Conservation (phyloP, 2,329 filamentous ascomycete species). For the Xylaria sp. region DNA sequence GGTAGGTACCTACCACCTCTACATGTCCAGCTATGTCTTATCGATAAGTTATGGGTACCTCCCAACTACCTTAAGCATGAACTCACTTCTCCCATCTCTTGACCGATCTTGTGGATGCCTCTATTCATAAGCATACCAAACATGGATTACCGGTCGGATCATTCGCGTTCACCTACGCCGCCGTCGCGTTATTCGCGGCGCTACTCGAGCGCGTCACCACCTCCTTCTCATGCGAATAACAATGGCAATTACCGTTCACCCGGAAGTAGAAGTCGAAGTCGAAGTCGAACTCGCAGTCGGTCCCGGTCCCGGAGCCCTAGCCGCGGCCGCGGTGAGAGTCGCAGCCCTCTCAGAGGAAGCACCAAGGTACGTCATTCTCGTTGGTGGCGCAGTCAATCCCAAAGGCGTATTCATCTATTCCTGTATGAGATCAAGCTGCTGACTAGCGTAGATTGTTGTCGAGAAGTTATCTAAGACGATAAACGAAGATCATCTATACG, state of each 20-base stretch:
- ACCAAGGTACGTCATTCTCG: slow-evolving; percentile 37
- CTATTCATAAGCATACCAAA: background rate
- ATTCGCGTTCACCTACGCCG: slow-evolving; percentile 44
- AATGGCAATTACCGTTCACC: slow-evolving; percentile 43
- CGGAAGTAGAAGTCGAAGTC: slow-evolving; percentile 34
- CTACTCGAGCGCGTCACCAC: slow-evolving; percentile 39
- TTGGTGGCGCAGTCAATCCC: background rate
- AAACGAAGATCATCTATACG: slow-evolving; percentile 82
- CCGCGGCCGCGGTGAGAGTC: slow-evolving; percentile 37
- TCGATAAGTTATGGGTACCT: too few species aligned
- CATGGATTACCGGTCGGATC: slow-evolving; percentile 41
- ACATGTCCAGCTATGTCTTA: too few species aligned
- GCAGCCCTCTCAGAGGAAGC: slow-evolving; percentile 41
- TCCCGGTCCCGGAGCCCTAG: slow-evolving; percentile 35
- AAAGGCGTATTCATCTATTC: background rate
- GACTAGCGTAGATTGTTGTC: slow-evolving; percentile 76
- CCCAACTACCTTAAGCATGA: too few species aligned
- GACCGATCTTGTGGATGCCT: background rate
- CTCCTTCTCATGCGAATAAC: slow-evolving; percentile 40
- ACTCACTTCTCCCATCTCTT: background rate
- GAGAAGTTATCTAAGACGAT: slow-evolving; percentile 97
- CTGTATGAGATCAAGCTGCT: background rate
- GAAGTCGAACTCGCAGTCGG: slow-evolving; percentile 35
- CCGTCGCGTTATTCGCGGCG: slow-evolving; percentile 47
- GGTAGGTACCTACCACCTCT: too few species aligned